Percentiles rank a stretch among this genome's conserved stretches.
phyloP scores from a whole-genome alignment of 2,329 filamentous ascomycete genomes.

The Corniculantispora saksenae region DNA sequence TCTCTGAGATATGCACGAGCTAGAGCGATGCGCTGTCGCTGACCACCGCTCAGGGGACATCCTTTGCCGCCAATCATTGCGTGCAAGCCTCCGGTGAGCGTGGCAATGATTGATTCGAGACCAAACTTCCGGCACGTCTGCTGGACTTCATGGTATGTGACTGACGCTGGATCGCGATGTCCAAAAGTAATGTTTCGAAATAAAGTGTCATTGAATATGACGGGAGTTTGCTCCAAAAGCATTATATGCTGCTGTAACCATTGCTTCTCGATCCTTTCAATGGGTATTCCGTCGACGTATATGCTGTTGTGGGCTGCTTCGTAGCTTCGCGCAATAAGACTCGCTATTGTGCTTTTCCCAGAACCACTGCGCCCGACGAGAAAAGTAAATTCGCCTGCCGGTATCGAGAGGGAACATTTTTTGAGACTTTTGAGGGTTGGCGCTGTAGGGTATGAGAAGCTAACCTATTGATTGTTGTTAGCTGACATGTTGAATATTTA shows the following conservation, averaged over 20 bases:
- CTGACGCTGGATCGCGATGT: slow-evolving; percentile 46
- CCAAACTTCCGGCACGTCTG: slow-evolving; percentile 66
- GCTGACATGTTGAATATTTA: background rate
- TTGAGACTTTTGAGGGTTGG: slow-evolving; percentile 60
- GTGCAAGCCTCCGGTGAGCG: slow-evolving; percentile 69
- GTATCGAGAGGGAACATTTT: slow-evolving; percentile 67
- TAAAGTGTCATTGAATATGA: slow-evolving; percentile 80
- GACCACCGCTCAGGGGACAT: slow-evolving; percentile 16
- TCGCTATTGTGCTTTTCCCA: slow-evolving; percentile 86
- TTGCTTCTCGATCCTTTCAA: slow-evolving; percentile 61
- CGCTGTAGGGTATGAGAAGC: slow-evolving; percentile 78
- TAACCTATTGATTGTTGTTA: slow-evolving; percentile 55
- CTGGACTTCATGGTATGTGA: slow-evolving; percentile 57
- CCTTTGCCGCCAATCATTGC: slow-evolving; percentile 62
- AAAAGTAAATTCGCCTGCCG: slow-evolving; percentile 72
- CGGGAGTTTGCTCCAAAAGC: slow-evolving; percentile 78
- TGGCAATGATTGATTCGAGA: slow-evolving; percentile 65
- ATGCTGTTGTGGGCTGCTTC: slow-evolving; percentile 65
- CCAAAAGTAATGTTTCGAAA: slow-evolving; percentile 78
- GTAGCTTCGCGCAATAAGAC: slow-evolving; percentile 79
- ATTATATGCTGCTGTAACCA: slow-evolving; percentile 81
- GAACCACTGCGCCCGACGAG: slow-evolving; percentile 86
- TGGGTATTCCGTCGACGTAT: slow-evolving; percentile 63
- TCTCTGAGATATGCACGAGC: slow-evolving; percentile 77
- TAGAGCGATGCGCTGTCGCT: slow-evolving; percentile 70